phyloP scores from a whole-genome alignment of 495 filamentous ascomycete species.

The Penicillium samsonianum region DNA sequence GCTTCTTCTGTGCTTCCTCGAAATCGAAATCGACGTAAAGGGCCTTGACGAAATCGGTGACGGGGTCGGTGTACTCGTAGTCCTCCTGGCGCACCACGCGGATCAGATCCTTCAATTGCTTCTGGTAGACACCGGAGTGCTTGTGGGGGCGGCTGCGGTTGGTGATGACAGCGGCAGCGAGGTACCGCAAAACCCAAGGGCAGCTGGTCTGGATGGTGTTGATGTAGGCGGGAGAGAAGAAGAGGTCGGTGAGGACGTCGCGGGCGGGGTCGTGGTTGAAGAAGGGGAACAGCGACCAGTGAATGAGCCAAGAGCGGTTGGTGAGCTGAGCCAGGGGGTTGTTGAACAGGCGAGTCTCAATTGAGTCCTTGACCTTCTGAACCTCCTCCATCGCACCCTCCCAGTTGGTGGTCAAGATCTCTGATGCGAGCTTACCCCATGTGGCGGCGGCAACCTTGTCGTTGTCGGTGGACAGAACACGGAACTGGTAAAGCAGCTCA shows the following conservation, averaged over 20 bases:
- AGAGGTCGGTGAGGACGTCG: slow-evolving; percentile 87
- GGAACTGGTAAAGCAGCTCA: slow-evolving; percentile 91
- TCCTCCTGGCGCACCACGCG: slow-evolving; percentile 93
- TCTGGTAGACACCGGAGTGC: slow-evolving; percentile 81
- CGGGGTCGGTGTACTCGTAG: slow-evolving; percentile 95
- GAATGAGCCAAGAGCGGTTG: slow-evolving; percentile 94
- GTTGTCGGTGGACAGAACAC: slow-evolving; percentile 94
- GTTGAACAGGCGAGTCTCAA: slow-evolving; percentile 90
- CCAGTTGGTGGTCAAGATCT: slow-evolving; percentile 93
- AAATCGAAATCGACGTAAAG: slow-evolving; percentile 98
- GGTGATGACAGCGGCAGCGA: slow-evolving; percentile 93
- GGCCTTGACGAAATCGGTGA: slow-evolving; percentile 94
- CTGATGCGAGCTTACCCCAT: slow-evolving; percentile 93
- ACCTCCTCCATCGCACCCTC: slow-evolving; percentile 95
- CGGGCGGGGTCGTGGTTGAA: slow-evolving; percentile 95
- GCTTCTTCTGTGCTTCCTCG: slow-evolving; percentile 92
- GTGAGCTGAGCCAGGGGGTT: slow-evolving; percentile 92
- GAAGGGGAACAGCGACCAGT: slow-evolving; percentile 98
- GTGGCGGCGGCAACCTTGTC: slow-evolving; percentile 93
- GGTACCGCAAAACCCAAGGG: slow-evolving; percentile 94
- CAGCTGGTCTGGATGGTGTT: slow-evolving; percentile 98
- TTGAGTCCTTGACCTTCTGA: slow-evolving; percentile 86
- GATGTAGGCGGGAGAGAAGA: slow-evolving; percentile 95
- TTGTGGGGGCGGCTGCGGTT: slow-evolving; percentile 83
- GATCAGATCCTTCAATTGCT: slow-evolving; percentile 95